Evolutionary conservation across 2,329 filamentous ascomycete species (phyloP).

Genomic region (Talaromyces marneffei): DNA sequence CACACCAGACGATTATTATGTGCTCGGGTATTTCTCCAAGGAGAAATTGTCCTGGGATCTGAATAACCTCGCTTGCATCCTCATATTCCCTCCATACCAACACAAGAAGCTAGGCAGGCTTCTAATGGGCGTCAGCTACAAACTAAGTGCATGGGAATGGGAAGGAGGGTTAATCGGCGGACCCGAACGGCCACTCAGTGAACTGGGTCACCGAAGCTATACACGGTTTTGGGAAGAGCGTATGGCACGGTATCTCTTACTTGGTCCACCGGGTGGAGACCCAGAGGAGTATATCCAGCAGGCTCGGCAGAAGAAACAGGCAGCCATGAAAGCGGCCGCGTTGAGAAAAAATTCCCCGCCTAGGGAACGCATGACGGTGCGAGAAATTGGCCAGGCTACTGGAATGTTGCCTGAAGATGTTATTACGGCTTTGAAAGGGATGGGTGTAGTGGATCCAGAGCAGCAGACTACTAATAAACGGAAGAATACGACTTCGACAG

Average conservation of each 20-base stretch:
- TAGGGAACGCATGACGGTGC: slow-evolving; percentile 55
- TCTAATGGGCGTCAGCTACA: slow-evolving; percentile 89
- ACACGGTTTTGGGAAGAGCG: slow-evolving; percentile 79
- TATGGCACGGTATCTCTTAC: slow-evolving; percentile 62
- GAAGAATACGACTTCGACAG: not conserved
- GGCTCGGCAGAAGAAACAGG: slow-evolving; percentile 27
- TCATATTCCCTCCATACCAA: slow-evolving; percentile 94
- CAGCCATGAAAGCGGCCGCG: slow-evolving; percentile 41
- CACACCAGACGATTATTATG: slow-evolving; percentile 45
- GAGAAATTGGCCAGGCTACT: slow-evolving; percentile 67
- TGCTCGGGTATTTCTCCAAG: slow-evolving; percentile 97
- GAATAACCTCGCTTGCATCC: slow-evolving; percentile 94
- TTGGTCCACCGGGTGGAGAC: slow-evolving; percentile 23
- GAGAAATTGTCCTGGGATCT: slow-evolving; percentile 99
- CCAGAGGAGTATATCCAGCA: slow-evolving; percentile 25
- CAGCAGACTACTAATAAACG: slow-evolving; percentile 8
- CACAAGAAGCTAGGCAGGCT: slow-evolving; percentile 80
- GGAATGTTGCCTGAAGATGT: slow-evolving; percentile 85
- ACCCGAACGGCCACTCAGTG: slow-evolving; percentile 87
- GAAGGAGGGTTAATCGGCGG: slow-evolving; percentile 68
- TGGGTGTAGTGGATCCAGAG: slow-evolving; percentile 60
- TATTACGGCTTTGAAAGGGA: slow-evolving; percentile 68
- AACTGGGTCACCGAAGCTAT: slow-evolving; percentile 78
- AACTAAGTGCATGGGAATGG: slow-evolving; percentile 72
- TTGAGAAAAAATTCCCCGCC: slow-evolving; percentile 16